phyloP scores from a whole-genome alignment of 768 basidiomycete genomes.

The Hericium erinaceus region DNA sequence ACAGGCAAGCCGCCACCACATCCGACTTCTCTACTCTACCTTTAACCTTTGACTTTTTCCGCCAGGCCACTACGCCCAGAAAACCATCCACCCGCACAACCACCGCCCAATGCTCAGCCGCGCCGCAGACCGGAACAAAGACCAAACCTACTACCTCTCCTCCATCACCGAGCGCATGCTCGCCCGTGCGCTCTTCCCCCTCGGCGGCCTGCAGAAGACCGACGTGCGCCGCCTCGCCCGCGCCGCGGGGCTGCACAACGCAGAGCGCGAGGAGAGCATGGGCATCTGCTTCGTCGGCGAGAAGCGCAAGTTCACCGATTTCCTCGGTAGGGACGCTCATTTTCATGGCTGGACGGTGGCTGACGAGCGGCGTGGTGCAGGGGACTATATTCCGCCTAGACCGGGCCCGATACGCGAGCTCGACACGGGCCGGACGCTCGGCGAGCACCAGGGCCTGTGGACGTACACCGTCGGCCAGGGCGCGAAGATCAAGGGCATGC shows the following conservation, averaged over 20 bases:
- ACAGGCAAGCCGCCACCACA: slow-evolving; percentile 45
- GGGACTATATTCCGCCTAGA: slow-evolving; percentile 62
- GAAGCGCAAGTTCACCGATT: slow-evolving; percentile 58
- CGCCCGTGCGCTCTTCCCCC: slow-evolving; percentile 66
- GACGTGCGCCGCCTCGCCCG: slow-evolving; percentile 67
- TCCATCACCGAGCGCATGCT: slow-evolving; percentile 63
- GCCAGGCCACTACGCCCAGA: slow-evolving; percentile 80
- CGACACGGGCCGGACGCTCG: slow-evolving; percentile 43
- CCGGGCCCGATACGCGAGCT: slow-evolving; percentile 63
- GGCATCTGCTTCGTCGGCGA: slow-evolving; percentile 93
- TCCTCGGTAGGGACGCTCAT: slow-evolving; percentile 45
- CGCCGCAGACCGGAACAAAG: slow-evolving; percentile 55
- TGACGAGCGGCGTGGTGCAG: slow-evolving; percentile 30
- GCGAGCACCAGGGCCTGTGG: slow-evolving; percentile 70
- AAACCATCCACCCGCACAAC: slow-evolving; percentile 29
- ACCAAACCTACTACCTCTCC: slow-evolving; percentile 89
- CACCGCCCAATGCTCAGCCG: slow-evolving; percentile 29
- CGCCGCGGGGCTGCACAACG: slow-evolving; percentile 56
- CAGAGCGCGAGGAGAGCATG: slow-evolving; percentile 78
- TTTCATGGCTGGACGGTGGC: neutral
- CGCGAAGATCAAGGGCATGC: slow-evolving; percentile 54
- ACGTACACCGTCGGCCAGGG: slow-evolving; percentile 80
- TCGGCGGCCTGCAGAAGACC: slow-evolving; percentile 56
- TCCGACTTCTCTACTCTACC: neutral
- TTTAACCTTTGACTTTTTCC: neutral